phyloP scores from a whole-genome alignment of 2,329 filamentous ascomycete species.

The Pyrenophora teres region DNA sequence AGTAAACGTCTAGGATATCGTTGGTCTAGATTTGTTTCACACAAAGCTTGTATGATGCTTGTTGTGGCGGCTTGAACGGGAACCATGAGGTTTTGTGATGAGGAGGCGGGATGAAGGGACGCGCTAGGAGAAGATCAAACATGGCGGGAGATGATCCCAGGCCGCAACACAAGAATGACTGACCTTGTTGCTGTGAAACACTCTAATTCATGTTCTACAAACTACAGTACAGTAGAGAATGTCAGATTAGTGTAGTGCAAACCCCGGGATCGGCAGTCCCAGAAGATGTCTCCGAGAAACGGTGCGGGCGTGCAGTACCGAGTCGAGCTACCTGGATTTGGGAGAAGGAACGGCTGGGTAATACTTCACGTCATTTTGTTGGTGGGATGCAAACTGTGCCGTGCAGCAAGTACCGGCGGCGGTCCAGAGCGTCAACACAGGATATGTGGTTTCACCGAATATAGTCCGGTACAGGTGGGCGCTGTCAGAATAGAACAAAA shows the following conservation, averaged over 20 bases:
- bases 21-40: slow-evolving; percentile 19
- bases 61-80: slow-evolving; percentile 13
- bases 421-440: no score
- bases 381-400: no score
- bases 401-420: no score
- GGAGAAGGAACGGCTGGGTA: no score
- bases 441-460: no score
- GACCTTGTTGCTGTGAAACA: neutral
- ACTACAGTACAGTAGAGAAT: neutral
- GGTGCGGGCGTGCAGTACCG: no score
- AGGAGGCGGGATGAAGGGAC: slow-evolving; percentile 20
- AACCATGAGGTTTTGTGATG: slow-evolving; percentile 6
- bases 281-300: no score
- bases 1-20: slow-evolving; percentile 3
- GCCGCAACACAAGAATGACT: slow-evolving; percentile 17
- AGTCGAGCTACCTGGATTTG: no score
- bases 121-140: slow-evolving; percentile 42
- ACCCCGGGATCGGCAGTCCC: no score
- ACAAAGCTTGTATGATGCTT: slow-evolving; percentile 18
- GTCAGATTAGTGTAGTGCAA: neutral
- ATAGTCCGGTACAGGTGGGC: no score
- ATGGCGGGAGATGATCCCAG: slow-evolving; percentile 33
- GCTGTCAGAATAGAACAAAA: no score
- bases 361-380: no score
- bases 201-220: neutral